Base-by-base conservation (phyloP, 192 early-diverging fungal genomes). In the Thoreauomyces humboldtii region DNA sequence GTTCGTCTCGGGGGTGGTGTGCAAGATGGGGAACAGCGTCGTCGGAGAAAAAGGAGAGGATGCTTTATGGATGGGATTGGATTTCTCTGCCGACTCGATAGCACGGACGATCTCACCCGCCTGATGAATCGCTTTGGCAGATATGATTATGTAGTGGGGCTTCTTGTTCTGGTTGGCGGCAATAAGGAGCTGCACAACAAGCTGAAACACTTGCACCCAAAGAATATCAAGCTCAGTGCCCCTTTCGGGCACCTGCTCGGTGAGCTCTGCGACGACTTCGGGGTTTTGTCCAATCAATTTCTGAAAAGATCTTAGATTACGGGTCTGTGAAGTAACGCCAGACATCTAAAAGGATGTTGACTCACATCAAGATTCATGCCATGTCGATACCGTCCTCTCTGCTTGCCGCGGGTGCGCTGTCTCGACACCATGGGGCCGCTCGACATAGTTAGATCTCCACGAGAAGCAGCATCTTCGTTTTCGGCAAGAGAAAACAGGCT, bases 111-210 rank as follows among this genome's bases (percentile, higher is more conserved):
- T 73, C 36, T 81, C 77, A 2, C 61, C 56, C 11, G 79, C 61
- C 38, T 72, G 54, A 45, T 77, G 77, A 28, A 80, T 79, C 15
- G 75, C 71, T 60, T 77, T 82, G 22, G 81, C 81, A 2, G 77
- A 46, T 38, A 83, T 83, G 14, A 77, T 58, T 46, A 82, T 69
- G 46, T 73, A 83, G 1, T 78, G 71, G 21, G 68, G 56, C 51
- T 83, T 83, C 24, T 71, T 74, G 67, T 81, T 83, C 48, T 80
- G 74, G 65, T 83, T 83, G 22, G 80, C 79, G 36, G 81, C 74
- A 31, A 82, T 75, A 0, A 80, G 65, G 19, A 83, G 57, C 54
- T 82, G 81, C 22, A 78, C 58, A 0, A 82, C 67, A 63, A 67
- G 69, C 55, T 77, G 73, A 53, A 73, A 83, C 4, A 83, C 79